These are phyloP conservation scores for Craterostigma plantagineum DNA, from an alignment of 257 asterid species.

Conservation along the genomic window DNA sequence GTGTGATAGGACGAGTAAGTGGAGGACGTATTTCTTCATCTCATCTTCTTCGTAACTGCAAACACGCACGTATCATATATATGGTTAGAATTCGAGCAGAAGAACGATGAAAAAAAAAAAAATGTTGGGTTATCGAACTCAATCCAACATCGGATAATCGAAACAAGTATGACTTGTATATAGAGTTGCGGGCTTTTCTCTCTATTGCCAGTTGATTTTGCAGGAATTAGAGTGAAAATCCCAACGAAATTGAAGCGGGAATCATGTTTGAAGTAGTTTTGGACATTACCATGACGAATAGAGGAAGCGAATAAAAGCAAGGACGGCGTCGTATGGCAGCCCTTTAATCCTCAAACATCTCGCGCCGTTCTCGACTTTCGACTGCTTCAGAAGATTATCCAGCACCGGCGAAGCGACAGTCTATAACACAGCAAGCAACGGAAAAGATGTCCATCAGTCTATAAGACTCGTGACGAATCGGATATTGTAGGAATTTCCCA, in stretches of 20 bases:
- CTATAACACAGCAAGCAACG: constrained; percentile 24
- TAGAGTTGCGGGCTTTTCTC: too few species aligned
- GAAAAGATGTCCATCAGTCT: not conserved
- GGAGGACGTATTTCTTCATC: constrained; percentile 64
- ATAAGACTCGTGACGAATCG: not conserved
- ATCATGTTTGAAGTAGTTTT: not conserved
- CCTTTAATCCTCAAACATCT: constrained; percentile 38
- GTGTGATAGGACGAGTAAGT: constrained; percentile 68
- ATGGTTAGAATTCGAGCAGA: not conserved
- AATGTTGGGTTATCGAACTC: too few species aligned
- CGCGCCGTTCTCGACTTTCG: constrained; percentile 29
- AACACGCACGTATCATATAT: too few species aligned
- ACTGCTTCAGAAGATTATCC: constrained; percentile 35
- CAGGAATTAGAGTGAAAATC: too few species aligned
- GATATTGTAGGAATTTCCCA: too few species aligned
- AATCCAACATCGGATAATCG: too few species aligned
- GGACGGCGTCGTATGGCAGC: constrained; percentile 39
- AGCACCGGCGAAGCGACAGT: constrained; percentile 65
- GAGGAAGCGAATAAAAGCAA: constrained; percentile 52
- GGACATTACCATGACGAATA: constrained; percentile 70
- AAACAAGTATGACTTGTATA: too few species aligned
- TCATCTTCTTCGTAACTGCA: constrained; percentile 65
- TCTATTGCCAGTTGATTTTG: too few species aligned
- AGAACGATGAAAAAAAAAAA: not conserved
- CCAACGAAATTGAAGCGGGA: too few species aligned